Evolutionary conservation across 176 grass and related monocot species (phyloP).

Genomic region (Ananas comosus): DNA sequence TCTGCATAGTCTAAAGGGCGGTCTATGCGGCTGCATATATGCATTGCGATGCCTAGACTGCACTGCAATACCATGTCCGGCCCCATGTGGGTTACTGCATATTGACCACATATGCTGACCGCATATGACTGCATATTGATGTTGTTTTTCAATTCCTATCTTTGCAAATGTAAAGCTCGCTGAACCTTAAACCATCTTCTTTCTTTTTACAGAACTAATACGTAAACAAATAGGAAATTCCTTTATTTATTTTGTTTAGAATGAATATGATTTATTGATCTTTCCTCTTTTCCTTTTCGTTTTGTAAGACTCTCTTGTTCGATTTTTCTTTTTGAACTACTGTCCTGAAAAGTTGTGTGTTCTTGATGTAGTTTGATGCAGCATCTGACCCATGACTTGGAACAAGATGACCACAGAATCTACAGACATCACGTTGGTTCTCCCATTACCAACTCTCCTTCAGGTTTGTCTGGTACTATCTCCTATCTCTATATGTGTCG

Average conservation of each 20-base stretch:
- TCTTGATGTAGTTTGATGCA: constrained; percentile 77
- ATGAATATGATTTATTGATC: neutral
- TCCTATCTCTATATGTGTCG: neutral
- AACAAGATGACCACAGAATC: constrained; percentile 67
- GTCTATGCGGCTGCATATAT: no score
- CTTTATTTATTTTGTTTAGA: neutral
- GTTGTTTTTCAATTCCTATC: no score
- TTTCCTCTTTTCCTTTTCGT: neutral
- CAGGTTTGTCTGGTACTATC: constrained; percentile 39
- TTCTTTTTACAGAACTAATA: no score
- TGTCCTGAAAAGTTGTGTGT: constrained; percentile 5
- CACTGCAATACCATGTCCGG: no score
- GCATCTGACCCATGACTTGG: constrained; percentile 67
- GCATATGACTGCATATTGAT: no score
- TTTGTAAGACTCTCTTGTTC: constrained; percentile 3
- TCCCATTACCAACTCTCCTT: constrained; percentile 79
- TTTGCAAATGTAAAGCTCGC: no score
- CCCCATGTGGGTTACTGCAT: no score
- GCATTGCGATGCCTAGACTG: no score
- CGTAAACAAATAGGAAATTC: no score
- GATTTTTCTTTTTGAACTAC: neutral
- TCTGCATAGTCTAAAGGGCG: no score
- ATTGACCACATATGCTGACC: no score
- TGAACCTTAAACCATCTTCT: no score
- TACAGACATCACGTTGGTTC: constrained; percentile 64